Evolutionary conservation across 768 basidiomycete species (phyloP), one percentile per base, ranked within the genome.

Genomic region (Exidia glandulosa): DNA sequence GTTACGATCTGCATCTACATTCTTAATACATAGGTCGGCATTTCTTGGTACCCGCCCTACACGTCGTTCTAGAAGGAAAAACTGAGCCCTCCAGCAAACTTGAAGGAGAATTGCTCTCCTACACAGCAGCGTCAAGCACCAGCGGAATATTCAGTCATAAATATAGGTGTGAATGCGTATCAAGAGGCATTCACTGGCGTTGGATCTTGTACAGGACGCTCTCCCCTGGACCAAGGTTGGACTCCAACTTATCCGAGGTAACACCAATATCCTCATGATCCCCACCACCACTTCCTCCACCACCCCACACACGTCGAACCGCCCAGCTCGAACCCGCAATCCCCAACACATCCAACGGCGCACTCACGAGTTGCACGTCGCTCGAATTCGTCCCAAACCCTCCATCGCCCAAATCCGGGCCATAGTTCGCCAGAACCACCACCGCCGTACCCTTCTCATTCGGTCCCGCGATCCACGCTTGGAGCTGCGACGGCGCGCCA

Each of bases 401-500:
- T n/a, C 58, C 48, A 13, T 50, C 41, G 5, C 58, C 58, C 25
- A 48, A 32, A 19, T 41, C 41, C 29, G 58, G 58, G 58, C 58
- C 58, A 27, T 47, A 48, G 27, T 59, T 59, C 27, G 41, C 41
- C 7, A 59, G 41, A 7, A 59, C 58, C 7, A 59, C 58, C 23
- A 59, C 58, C 6, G 58, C 37, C 19, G 32, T 32, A 3, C 41
- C 58, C 13, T 2, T 45, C 25, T 3, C 37, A 19, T 59, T 45
- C 4, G 58, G 58, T 4, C 58, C 58, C 14, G 58, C 58, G 45
- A 59, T 48, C 58, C 58, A 59, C 41, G 58, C 58, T 2, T 59
- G 58, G 16, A 59, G 58, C 47, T 59, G 58, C 32, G 23, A 2
- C 37, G 58, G 41, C 2, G 9, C 45, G 5, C 4, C 16, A 19